Base-by-base conservation (phyloP, 2,329 filamentous ascomycete genomes). In the Talaromyces amestolkiae region DNA sequence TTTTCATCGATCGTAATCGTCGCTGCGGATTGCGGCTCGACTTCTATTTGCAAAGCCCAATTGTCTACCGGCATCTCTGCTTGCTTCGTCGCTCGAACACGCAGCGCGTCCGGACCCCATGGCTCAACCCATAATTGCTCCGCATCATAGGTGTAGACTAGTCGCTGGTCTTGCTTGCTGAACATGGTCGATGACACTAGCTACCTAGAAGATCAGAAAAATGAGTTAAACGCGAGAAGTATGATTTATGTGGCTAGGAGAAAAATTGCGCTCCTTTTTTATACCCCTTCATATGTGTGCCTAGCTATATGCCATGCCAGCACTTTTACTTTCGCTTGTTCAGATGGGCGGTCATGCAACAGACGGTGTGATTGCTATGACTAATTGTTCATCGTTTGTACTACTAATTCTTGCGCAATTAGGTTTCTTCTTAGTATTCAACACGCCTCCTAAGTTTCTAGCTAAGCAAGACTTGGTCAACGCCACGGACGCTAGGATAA, bases 101-200 rank as follows among this genome's bases (percentile, higher is more conserved):
- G 76, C 17, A 79, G 70, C 11, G 77, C 76, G 68, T 79, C 76
- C 2, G 75, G 70, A 27, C 77, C 76, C 77, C 76, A 79, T 54
- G 76, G 72, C 64, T 79, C 71, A 37, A 79, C 72, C 73, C 73
- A 77, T 39, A 79, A 72, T 33, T 72, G 66, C 43, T 79, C 76
- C 60, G 75, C 76, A 45, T 79, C 77, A 64, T 77, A 78, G 27
- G 74, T 73, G 58, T 74, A 79, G 60, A 77, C 53, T n/a, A 79
- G 73, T 39, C 72, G 73, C 61, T 76, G 68, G 13, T 72, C 70
- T 33, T 54, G 19, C 45, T 24, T 47, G 45, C 45, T 47, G 11
- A 47, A 47, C 45, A 47, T 47, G 19, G 11, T 47, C 4, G 19
- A 47, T n/a, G n/a, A n/a, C n/a, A n/a, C n/a, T n/a, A n/a, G n/a